phyloP scores from a whole-genome alignment of 495 filamentous ascomycete genomes.

The Hapsidospora chrysogenum region DNA sequence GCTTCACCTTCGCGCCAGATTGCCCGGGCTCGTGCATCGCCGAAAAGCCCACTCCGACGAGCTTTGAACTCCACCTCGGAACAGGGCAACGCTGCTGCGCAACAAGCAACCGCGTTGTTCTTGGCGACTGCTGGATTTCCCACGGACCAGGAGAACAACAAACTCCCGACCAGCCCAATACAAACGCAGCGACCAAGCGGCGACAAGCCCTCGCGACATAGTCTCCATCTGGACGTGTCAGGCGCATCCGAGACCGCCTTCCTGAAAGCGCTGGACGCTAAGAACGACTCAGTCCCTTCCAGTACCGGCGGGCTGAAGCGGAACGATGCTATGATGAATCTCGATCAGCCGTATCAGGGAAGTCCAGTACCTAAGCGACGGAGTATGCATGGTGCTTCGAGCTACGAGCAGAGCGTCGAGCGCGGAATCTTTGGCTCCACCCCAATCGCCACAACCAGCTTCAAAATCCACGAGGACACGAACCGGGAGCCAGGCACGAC shows the following conservation, averaged over 20 bases:
- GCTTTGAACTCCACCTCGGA: slow-evolving; percentile 52
- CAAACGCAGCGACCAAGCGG: slow-evolving; percentile 19
- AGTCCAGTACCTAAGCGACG: slow-evolving; percentile 79
- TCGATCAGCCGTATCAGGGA: slow-evolving; percentile 58
- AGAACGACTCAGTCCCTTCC: slow-evolving; percentile 23
- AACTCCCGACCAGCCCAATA: slow-evolving; percentile 19
- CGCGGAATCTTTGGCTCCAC: slow-evolving; percentile 59
- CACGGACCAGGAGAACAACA: slow-evolving; percentile 39
- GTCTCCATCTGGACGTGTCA: slow-evolving; percentile 28
- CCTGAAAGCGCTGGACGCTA: slow-evolving; percentile 24
- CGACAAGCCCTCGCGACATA: slow-evolving; percentile 26
- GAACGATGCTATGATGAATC: slow-evolving; percentile 75
- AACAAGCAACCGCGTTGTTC: slow-evolving; percentile 24
- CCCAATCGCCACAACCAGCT: slow-evolving; percentile 12
- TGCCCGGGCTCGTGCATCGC: slow-evolving; percentile 38
- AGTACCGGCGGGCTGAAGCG: slow-evolving; percentile 82
- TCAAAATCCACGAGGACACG: slow-evolving; percentile 29
- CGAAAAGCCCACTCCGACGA: slow-evolving; percentile 60
- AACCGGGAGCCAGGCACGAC: slow-evolving; percentile 42
- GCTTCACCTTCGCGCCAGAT: slow-evolving; percentile 26
- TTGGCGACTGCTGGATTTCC: slow-evolving; percentile 14
- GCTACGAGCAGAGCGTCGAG: slow-evolving; percentile 31
- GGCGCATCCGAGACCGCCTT: slow-evolving; percentile 29
- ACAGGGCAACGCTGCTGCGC: slow-evolving; percentile 37
- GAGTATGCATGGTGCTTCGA: slow-evolving; percentile 54